These are phyloP conservation scores for Trichothecium sympodiale DNA, from an alignment of 2,329 filamentous ascomycete species.

Conservation along the genomic window DNA sequence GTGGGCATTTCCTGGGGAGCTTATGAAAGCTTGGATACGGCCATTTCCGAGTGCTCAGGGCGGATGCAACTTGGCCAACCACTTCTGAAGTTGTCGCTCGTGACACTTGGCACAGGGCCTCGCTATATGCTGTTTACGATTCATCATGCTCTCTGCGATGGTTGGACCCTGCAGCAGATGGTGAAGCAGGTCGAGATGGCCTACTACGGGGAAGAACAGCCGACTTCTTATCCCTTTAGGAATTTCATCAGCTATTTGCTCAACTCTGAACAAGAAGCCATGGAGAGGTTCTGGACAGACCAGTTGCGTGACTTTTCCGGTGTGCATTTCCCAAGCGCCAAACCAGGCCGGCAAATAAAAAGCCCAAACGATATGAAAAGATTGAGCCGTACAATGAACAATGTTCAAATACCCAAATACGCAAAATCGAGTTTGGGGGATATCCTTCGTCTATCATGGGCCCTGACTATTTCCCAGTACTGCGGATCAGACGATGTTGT, in stretches of 20 bases:
- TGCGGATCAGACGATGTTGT: neutral
- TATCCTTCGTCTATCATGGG: neutral
- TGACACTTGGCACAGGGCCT: too few species aligned
- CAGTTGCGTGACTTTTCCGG: neutral
- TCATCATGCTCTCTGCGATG: slow-evolving; percentile 9
- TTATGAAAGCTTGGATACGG: too few species aligned
- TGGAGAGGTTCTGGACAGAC: neutral
- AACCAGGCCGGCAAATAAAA: too few species aligned
- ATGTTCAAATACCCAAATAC: neutral
- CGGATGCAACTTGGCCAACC: too few species aligned
- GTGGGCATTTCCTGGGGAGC: too few species aligned
- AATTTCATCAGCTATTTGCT: slow-evolving; percentile 29
- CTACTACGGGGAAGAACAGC: slow-evolving; percentile 8
- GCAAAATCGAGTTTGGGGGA: neutral
- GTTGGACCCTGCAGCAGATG: slow-evolving; percentile 5
- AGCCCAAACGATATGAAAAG: too few species aligned
- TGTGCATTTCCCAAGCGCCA: neutral
- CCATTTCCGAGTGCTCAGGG: too few species aligned
- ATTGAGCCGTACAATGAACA: too few species aligned
- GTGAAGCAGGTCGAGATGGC: slow-evolving; percentile 1
- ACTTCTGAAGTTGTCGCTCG: too few species aligned
- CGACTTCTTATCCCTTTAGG: slow-evolving; percentile 21
- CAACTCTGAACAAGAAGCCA: slow-evolving; percentile 12
- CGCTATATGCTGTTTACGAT: neutral
- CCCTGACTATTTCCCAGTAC: neutral